Evolutionary conservation across 352 stramenopile species (phyloP), one percentile per base, ranked within the genome.

Genomic region (Phytophthora uliginosa): DNA sequence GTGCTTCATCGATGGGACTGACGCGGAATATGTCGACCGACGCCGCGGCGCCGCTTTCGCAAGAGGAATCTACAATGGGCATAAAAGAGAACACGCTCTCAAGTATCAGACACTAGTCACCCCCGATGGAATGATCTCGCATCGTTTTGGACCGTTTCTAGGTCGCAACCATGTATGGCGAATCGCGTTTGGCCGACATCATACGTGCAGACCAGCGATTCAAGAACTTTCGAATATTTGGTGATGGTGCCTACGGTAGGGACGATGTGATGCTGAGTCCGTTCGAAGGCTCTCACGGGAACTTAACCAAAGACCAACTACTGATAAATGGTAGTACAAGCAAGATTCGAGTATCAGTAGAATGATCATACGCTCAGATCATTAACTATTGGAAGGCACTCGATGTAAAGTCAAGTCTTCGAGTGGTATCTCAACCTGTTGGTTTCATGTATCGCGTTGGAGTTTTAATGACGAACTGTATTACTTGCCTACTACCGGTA

Each of bases 31-130:
- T 66, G 36, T 12, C 15, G 55, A 26, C 62, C 62, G 18, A 5
- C 0, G 7, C 36, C 69, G 20, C 15, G 59, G 12, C 50, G 62
- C 17, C 33, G 22, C 24, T 47, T 18, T 15, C 34, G 57, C 7
- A 28, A 60, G 8, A n/a, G 67, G n/a, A 69, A 60, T 73, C 2
- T 75, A 73, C 17, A 82, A 76, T 26, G 70, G 66, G 6, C 70
- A 81, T 28, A 76, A 76, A 42, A 33, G 69, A 8, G 18, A 42
- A 17, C 9, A 17, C 7, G 36, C 36, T 8, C 36, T 42, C 36
- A 42, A 42, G 36, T 18, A 18, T 17, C 36, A 42, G 13, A 42
- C 36, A 17, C 13, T 42, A 5, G 10, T 42, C 36, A 42, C 8
- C 12, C 36, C 36, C 13, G 36, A 42, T 10, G 3, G 36, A 12